phyloP scores from a whole-genome alignment of 2,329 filamentous ascomycete genomes.

The Penicillium aurantiogriseum region DNA sequence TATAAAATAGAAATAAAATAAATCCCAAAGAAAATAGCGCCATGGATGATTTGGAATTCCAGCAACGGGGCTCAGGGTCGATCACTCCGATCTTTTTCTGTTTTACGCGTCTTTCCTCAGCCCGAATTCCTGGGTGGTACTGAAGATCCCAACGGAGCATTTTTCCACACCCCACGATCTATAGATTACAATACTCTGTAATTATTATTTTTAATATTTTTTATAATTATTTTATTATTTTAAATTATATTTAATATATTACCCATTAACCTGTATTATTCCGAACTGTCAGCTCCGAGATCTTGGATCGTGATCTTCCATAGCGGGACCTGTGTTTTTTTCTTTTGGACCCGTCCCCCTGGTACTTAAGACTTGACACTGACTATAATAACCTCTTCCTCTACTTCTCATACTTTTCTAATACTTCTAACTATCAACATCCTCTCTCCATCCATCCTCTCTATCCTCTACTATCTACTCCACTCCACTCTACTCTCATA shows the following conservation, averaged over 20 bases:
- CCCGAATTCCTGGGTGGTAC: constrained; percentile 28
- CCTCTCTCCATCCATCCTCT: neutral
- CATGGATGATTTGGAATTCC: constrained; percentile 29
- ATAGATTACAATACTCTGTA: constrained; percentile 13
- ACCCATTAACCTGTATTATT: constrained; percentile 20
- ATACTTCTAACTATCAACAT: neutral
- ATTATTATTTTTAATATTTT: constrained; percentile 4
- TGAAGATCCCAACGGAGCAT: constrained; percentile 24
- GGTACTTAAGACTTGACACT: constrained; percentile 19
- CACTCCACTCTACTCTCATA: neutral
- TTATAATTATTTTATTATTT: neutral
- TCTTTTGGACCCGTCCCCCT: constrained; percentile 37
- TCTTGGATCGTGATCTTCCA: constrained; percentile 43
- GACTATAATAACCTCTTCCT: constrained; percentile 9
- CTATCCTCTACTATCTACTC: neutral
- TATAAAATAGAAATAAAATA: neutral
- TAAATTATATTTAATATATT: constrained; percentile 1
- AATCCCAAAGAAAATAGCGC: neutral
- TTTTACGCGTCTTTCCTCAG: constrained; percentile 22
- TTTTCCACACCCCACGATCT: constrained; percentile 15
- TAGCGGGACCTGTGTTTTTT: constrained; percentile 32
- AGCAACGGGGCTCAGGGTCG: constrained; percentile 29
- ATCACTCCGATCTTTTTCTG: constrained; percentile 26
- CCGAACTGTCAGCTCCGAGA: constrained; percentile 41
- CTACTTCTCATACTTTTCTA: neutral